A percentile compares a stretch with the other conserved stretches of the same genome.
These are phyloP conservation scores for Talaromyces atroroseus DNA, from an alignment of 2,329 filamentous ascomycete genomes.

Conservation along the genomic window DNA sequence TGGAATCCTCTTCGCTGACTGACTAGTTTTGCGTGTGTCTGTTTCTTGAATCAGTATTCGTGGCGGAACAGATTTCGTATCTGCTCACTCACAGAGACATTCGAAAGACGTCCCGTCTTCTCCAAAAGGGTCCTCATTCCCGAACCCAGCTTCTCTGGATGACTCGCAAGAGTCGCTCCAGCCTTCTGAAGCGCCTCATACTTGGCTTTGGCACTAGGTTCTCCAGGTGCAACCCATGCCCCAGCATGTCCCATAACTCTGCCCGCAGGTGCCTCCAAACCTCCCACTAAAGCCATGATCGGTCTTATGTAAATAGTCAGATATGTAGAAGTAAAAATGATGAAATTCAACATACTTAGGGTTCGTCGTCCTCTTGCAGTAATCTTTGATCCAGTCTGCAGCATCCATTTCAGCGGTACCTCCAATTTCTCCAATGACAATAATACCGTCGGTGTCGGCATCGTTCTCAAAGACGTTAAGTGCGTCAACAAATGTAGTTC, in stretches of 20 bases:
- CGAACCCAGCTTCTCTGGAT: slow-evolving; percentile 68
- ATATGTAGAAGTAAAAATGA: slow-evolving; percentile 15
- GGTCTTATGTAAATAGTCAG: slow-evolving; percentile 44
- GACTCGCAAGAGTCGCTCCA: slow-evolving; percentile 65
- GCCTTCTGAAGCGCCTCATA: slow-evolving; percentile 60
- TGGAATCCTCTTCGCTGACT: slow-evolving; percentile 50
- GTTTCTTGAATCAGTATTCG: slow-evolving; percentile 1
- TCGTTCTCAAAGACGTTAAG: slow-evolving; percentile 62
- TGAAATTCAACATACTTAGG: slow-evolving; percentile 53
- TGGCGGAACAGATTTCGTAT: slow-evolving; percentile 9
- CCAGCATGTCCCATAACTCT: slow-evolving; percentile 76
- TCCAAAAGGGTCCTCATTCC: slow-evolving; percentile 59
- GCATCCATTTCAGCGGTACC: slow-evolving; percentile 65
- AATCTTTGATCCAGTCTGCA: slow-evolving; percentile 67
- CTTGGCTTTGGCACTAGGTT: slow-evolving; percentile 61
- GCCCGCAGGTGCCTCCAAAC: slow-evolving; percentile 57
- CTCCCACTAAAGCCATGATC: slow-evolving; percentile 66
- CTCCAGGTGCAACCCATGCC: slow-evolving; percentile 63
- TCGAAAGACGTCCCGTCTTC: slow-evolving; percentile 26
- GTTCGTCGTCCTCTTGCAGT: slow-evolving; percentile 50
- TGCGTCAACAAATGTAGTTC: slow-evolving; percentile 68
- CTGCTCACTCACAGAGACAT: slow-evolving; percentile 18
- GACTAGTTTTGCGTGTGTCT: slow-evolving; percentile 21
- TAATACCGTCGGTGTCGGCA: slow-evolving; percentile 63
- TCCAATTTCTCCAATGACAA: slow-evolving; percentile 67